Evolutionary conservation across 768 basidiomycete genomes (phyloP).

Genomic region (Lentinus brumalis): DNA sequence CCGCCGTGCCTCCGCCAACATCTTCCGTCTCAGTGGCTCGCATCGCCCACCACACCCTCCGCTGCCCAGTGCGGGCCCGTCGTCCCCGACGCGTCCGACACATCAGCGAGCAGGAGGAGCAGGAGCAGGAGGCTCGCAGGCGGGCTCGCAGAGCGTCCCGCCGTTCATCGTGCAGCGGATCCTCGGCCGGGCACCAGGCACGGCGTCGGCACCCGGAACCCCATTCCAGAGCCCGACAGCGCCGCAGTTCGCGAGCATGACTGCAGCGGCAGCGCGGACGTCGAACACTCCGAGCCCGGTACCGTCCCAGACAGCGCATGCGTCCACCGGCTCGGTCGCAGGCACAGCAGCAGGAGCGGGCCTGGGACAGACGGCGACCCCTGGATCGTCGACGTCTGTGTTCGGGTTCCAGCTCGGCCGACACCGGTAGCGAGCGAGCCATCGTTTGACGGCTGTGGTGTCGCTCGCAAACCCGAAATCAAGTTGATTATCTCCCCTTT

Average conservation of each 20-base stretch:
- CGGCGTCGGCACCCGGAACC: constrained; percentile 5
- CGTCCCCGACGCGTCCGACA: constrained; percentile 13
- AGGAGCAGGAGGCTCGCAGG: constrained; percentile 7
- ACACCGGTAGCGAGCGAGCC: constrained; percentile 2
- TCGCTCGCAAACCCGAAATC: not conserved
- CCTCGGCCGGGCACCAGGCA: constrained; percentile 19
- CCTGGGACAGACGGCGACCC: not conserved
- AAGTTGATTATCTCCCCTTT: not conserved
- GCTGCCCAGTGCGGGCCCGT: constrained; percentile 16
- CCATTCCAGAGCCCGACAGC: constrained; percentile 20
- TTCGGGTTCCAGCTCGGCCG: constrained; percentile 20
- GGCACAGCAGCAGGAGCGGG: not conserved
- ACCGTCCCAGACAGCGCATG: not conserved
- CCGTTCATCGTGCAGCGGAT: constrained; percentile 39
- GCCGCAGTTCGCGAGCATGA: constrained; percentile 14
- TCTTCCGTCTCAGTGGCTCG: constrained; percentile 19
- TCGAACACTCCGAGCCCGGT: not conserved
- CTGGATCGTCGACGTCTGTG: constrained; percentile 13
- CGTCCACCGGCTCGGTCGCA: not conserved
- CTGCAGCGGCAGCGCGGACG: not conserved
- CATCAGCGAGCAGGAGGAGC: constrained; percentile 1
- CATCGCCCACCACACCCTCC: constrained; percentile 30
- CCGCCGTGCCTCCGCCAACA: constrained; percentile 21
- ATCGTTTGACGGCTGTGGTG: too few species aligned
- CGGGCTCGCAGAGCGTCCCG: constrained; percentile 21